These are phyloP conservation scores for Tilletiopsis washingtonensis DNA, from an alignment of 1,284 basidiomycete genomes.

Conservation along the genomic window DNA sequence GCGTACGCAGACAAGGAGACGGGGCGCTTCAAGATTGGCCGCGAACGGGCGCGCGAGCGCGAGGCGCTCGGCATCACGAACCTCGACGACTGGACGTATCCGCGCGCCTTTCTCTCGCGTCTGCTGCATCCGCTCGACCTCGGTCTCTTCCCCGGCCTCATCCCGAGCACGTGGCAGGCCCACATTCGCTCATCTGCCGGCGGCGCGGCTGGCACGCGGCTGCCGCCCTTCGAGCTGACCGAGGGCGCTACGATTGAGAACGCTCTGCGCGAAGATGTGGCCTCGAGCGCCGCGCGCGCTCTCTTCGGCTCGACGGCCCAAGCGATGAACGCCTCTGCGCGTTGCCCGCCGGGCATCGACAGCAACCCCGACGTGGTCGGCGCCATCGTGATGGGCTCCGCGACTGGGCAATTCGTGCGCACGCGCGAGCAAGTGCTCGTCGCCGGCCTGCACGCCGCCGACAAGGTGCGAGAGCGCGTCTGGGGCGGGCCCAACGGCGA, in stretches of 20 bases:
- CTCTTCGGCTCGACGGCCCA: neutral
- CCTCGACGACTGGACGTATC: conserved; percentile 6
- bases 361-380: neutral
- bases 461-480: neutral
- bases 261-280: conserved; percentile 2
- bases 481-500: conserved; percentile 1
- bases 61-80: conserved; percentile 1
- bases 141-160: conserved; percentile 1
- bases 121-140: neutral
- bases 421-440: neutral
- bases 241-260: neutral
- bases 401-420: no score
- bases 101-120: neutral
- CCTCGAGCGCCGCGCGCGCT: neutral
- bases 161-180: neutral
- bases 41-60: conserved; percentile 4
- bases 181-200: conserved; percentile 1
- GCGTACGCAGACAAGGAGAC: neutral
- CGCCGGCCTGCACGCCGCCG: neutral
- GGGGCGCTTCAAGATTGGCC: neutral
- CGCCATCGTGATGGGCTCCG: neutral
- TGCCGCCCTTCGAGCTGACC: conserved; percentile 3
- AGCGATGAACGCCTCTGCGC: neutral
- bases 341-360: no score
- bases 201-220: neutral